phyloP scores from a whole-genome alignment of 2,329 filamentous ascomycete species.

The Hymenoscyphus occultus region DNA sequence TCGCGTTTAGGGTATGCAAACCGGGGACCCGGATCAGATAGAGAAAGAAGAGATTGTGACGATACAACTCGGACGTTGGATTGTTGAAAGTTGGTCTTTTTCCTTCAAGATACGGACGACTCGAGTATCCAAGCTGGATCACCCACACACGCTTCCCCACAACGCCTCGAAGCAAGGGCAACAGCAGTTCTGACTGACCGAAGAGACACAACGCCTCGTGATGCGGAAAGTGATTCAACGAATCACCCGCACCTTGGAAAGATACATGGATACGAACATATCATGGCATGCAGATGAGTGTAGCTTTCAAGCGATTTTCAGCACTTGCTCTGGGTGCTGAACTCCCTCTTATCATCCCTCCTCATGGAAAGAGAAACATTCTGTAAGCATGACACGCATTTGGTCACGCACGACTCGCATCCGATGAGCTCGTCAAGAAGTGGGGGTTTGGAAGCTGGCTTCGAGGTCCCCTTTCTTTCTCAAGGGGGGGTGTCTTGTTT shows the following conservation, averaged over 20 bases:
- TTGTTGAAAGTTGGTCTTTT: not conserved
- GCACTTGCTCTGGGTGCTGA: not conserved
- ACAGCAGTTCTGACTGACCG: not conserved
- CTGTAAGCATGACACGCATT: conserved; percentile 9
- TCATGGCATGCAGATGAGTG: conserved; percentile 9
- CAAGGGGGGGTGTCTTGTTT: not conserved
- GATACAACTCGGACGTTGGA: not conserved
- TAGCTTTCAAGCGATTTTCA: not conserved
- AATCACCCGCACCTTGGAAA: conserved; percentile 3
- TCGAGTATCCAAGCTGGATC: not conserved
- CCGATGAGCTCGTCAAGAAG: not conserved
- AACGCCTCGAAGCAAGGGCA: conserved; percentile 1
- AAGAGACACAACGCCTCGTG: conserved; percentile 8
- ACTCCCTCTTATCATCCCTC: not conserved
- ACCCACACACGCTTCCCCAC: conserved; percentile 3
- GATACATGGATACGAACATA: conserved; percentile 2
- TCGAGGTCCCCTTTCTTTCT: not conserved
- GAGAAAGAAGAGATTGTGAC: not conserved
- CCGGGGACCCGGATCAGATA: not conserved
- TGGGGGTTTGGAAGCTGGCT: not conserved
- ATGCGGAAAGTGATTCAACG: not conserved
- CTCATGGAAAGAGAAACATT: not conserved
- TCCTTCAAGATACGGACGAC: not conserved
- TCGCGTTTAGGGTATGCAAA: conserved; percentile 2
- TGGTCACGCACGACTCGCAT: conserved; percentile 4